Base-by-base conservation (phyloP, 805 yeast species). In the Saturnispora mendoncae region DNA sequence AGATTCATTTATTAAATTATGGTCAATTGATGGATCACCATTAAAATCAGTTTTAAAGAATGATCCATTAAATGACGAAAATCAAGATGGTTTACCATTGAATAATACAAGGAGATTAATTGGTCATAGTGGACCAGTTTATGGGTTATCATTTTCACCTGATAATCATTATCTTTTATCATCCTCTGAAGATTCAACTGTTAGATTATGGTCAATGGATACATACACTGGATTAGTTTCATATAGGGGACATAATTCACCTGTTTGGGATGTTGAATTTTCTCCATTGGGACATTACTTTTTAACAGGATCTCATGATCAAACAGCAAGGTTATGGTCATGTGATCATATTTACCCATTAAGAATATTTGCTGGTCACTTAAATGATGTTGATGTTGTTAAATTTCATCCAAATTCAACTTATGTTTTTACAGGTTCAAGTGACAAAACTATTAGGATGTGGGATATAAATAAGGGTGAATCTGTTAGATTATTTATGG, bases 271-370 rank as follows among this genome's bases (percentile, higher is more conserved):
- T 58, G 97, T 92, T 6, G 75, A 82, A 52, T 92, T 86, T 56
- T 80, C 95, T 2, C 98, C 98, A 2, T 66, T 84, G 53, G 98
- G 98, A 4, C 97, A 92, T 64, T 92, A 92, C 64, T 92, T 92
- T 62, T 96, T 94, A n/a, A 88, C 97, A 0, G 96, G 94, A 0
- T 85, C 96, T 2, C 96, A 88, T 57, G 99, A 92, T 58, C 97
- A 88, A 60, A 92, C 98, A 0, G 97, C 97, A 1, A 73, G 97
- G 47, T 68, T 92, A 43, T 92, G 99, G 99, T 87, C 95, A 20
- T 86, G 95, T 52, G 98, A 92, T 60, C 99, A 92, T 62, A 88
- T 92, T 34, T 88, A 90, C 58, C 97, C 99, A 28, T 68, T 92
- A 53, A 71, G 98, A 51, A 84, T 92, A 20, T 90, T 92, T 67